These are phyloP conservation scores for Verticillium longisporum DNA, from an alignment of 2,329 filamentous ascomycete genomes.

Conservation along the genomic window DNA sequence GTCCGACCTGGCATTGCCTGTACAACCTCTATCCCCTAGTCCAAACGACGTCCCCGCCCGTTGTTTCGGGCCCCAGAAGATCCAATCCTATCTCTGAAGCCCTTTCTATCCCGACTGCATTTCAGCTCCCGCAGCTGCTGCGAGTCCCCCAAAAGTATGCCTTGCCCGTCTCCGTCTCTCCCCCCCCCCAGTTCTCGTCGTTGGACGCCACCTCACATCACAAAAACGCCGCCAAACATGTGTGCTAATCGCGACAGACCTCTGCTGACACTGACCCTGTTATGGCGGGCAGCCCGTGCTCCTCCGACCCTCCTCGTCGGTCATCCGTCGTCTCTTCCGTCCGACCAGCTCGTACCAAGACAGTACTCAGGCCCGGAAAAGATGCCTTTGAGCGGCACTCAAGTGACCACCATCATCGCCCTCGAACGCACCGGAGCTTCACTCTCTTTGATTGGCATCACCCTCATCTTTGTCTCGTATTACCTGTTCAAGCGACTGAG, in stretches of 20 bases:
- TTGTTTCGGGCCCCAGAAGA: background rate
- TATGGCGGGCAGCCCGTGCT: background rate
- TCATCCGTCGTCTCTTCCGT: background rate
- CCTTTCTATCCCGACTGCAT: background rate
- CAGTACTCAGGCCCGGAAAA: background rate
- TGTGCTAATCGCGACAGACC: background rate
- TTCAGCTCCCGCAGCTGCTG: background rate
- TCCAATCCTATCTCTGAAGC: background rate
- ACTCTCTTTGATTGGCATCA: conserved; percentile 43
- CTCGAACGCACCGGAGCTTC: conserved; percentile 48
- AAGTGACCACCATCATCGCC: conserved; percentile 34
- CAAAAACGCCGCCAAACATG: background rate
- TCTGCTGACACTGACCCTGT: background rate
- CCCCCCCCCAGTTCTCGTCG: background rate
- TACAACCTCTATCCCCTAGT: background rate
- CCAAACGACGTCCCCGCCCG: background rate
- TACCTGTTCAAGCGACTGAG: conserved; percentile 42
- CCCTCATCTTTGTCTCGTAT: conserved; percentile 46
- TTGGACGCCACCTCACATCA: background rate
- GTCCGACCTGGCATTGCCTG: background rate
- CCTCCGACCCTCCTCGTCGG: background rate
- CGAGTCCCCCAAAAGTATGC: background rate
- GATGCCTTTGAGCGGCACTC: conserved; percentile 21
- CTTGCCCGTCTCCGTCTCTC: background rate
- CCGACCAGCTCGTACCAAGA: background rate